phyloP scores from a whole-genome alignment of 768 basidiomycete species.

The Mycena latifolia region DNA sequence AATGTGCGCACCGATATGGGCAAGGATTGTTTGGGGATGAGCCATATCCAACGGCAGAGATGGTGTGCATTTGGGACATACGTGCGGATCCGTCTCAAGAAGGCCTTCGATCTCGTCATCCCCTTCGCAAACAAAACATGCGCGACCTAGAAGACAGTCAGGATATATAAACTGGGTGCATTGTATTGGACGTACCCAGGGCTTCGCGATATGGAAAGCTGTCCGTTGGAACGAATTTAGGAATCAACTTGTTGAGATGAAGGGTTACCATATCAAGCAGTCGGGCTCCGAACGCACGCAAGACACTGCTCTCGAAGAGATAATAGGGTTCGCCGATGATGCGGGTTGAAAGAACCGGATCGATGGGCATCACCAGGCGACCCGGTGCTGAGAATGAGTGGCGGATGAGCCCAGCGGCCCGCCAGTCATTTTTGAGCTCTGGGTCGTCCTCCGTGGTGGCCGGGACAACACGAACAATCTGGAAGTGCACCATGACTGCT shows the following conservation, averaged over 20 bases:
- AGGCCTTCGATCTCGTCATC: neutral
- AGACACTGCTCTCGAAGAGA: slow-evolving; percentile 41
- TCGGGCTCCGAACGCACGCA: slow-evolving; percentile 37
- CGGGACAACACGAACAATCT: slow-evolving; percentile 40
- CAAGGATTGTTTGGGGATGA: slow-evolving; percentile 40
- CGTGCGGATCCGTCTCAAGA: neutral
- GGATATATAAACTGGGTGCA: no score
- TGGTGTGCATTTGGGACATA: neutral
- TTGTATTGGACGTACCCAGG: neutral
- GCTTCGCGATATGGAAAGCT: slow-evolving; percentile 12
- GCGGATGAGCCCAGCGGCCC: slow-evolving; percentile 25
- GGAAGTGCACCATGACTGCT: slow-evolving; percentile 36
- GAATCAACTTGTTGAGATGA: slow-evolving; percentile 2
- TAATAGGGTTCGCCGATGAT: slow-evolving; percentile 32
- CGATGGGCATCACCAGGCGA: slow-evolving; percentile 39
- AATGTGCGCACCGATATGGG: slow-evolving; percentile 45
- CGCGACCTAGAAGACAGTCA: neutral
- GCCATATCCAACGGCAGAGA: neutral
- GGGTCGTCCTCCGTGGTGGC: slow-evolving; percentile 38
- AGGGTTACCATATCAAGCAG: slow-evolving; percentile 37
- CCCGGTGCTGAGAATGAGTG: slow-evolving; percentile 32
- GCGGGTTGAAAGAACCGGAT: slow-evolving; percentile 37
- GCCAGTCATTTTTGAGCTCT: slow-evolving; percentile 41
- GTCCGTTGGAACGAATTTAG: neutral
- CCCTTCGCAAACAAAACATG: slow-evolving; percentile 17